Conservation (phyloP, 139 green algal genomes). For the Chlamydomonas sphaeroides region DNA sequence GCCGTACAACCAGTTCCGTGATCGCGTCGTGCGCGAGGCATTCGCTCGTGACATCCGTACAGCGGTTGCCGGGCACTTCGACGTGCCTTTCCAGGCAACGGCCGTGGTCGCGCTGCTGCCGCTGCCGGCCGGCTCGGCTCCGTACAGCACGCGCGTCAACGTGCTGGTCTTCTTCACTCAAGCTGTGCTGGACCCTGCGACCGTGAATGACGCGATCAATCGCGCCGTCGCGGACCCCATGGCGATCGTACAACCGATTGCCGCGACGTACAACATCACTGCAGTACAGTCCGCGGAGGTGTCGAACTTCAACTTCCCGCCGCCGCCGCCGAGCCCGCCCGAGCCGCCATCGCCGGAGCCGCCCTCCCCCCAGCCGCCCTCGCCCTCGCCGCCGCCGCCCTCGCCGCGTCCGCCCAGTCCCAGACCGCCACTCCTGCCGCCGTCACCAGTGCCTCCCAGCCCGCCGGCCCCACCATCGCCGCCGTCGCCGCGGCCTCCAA, state of each 20-base stretch:
- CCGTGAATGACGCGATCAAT: not conserved
- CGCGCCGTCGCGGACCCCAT: not conserved
- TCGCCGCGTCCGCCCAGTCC: not conserved
- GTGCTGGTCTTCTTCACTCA: conserved; percentile 3
- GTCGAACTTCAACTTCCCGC: not conserved
- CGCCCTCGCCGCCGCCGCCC: not conserved
- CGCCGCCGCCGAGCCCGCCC: not conserved
- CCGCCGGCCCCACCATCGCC: not conserved
- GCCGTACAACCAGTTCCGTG: not conserved
- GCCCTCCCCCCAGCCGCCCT: too few species aligned
- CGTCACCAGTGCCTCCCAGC: not conserved
- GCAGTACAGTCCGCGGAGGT: not conserved
- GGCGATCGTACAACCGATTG: not conserved
- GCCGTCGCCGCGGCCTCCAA: not conserved
- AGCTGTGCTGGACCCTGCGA: not conserved
- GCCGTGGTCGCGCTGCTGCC: not conserved
- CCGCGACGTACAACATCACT: not conserved
- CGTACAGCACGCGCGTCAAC: not conserved
- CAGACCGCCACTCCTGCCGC: not conserved
- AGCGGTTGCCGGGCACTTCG: not conserved
- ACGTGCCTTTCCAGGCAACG: not conserved
- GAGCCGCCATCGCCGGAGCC: not conserved
- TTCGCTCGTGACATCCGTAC: not conserved
- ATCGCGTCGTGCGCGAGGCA: not conserved
- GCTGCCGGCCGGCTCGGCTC: not conserved